phyloP scores from a whole-genome alignment of 2,329 filamentous ascomycete species.

The Lachnellula occidentalis region DNA sequence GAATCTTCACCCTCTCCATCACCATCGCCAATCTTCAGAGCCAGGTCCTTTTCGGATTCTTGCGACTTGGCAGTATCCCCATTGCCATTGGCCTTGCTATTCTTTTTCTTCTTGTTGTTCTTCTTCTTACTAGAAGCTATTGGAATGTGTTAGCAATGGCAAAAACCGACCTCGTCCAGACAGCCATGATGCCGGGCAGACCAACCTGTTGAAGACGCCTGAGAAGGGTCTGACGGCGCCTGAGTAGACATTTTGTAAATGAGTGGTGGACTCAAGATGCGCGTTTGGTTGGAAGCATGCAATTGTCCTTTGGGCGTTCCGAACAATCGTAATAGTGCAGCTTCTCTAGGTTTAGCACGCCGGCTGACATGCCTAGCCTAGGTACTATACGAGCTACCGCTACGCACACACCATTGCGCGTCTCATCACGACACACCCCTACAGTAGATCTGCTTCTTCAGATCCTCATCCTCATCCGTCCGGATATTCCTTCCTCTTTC shows the following conservation, averaged over 20 bases:
- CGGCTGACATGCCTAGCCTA: too few relatives aligned
- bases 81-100: slow-evolving; percentile 37
- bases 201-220: slow-evolving; percentile 28
- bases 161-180: slow-evolving; percentile 5
- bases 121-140: slow-evolving; percentile 44
- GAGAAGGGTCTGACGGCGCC: slow-evolving; percentile 26
- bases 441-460: too few relatives aligned
- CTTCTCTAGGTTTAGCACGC: background rate
- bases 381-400: background rate
- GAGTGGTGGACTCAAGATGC: background rate
- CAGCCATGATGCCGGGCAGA: slow-evolving; percentile 5
- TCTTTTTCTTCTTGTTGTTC: slow-evolving; percentile 51
- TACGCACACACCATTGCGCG: background rate
- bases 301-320: slow-evolving; percentile 1
- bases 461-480: too few relatives aligned
- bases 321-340: background rate
- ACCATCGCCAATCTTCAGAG: slow-evolving; percentile 35
- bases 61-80: slow-evolving; percentile 30
- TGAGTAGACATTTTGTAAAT: slow-evolving; percentile 29
- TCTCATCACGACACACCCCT: background rate
- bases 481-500: too few relatives aligned
- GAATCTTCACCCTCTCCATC: slow-evolving; percentile 39
- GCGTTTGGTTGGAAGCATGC: background rate
- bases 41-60: slow-evolving; percentile 32
- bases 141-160: slow-evolving; percentile 24